Evolutionary conservation across 2,329 filamentous ascomycete genomes (phyloP), one percentile per base, ranked within the genome.

Genomic region (Mycosphaerella sp.): DNA sequence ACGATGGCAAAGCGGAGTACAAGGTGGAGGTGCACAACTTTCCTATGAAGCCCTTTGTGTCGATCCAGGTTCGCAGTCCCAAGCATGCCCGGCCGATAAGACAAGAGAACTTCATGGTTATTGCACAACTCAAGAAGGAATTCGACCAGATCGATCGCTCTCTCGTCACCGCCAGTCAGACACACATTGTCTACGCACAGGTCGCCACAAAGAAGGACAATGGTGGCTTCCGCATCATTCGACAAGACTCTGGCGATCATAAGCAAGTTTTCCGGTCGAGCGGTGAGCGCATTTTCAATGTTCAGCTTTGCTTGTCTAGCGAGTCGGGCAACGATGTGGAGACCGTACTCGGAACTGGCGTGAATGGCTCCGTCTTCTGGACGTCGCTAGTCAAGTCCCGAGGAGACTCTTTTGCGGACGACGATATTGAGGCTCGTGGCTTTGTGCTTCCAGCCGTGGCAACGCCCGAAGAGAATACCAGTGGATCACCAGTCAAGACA

Each of bases 341-440:
- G 70, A 83, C 87, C 45, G 86, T 97, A 51, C 85, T 98, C 53
- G 92, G 88, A 40, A 97, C 93, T 53, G 92, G 92, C 55, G 86
- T 96, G 63, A 95, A 92, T 66, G 95, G 93, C 43, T 88, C 91
- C 8, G 89, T 97, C n/a, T 96, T 97, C 75, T 98, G 93, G 87
- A 85, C 90, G 9, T 80, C 87, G 67, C 82, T 95, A 62, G 85
- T 83, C 57, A 85, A 88, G 51, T 80, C 84, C 47, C 80, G 87
- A 61, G 87, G 87, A 64, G 89, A 95, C 63, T 79, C 89, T 56
- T 84, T 93, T 48, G 86, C 89, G 51, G 83, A 88, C 62, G 80
- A 85, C 52, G 82, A 89, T 61, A 81, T 92, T 46, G 90, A 95
- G 71, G 84, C 86, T 60, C 86, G 90, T 64, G 90, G 89, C 52